phyloP scores from a whole-genome alignment of 345 rosid species.

The Geranium brycei region DNA sequence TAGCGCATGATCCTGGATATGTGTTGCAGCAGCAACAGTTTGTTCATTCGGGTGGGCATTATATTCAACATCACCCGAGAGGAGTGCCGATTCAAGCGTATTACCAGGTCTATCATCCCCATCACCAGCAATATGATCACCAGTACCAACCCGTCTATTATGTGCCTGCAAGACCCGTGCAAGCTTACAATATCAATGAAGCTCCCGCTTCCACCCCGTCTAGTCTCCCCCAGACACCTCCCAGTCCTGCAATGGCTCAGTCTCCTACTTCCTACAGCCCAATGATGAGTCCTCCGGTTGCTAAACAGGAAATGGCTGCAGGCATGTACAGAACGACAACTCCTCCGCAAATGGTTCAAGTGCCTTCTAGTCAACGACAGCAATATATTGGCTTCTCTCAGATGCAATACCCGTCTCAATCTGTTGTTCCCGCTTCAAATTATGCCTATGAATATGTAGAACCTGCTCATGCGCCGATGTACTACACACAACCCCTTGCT shows the following conservation, averaged over 20 bases:
- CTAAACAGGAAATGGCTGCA: constrained; percentile 61
- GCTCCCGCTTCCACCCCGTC: constrained; percentile 29
- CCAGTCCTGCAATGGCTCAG: constrained; percentile 41
- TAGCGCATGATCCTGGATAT: constrained; percentile 32
- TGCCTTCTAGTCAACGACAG: constrained; percentile 35
- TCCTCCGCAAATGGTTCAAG: constrained; percentile 51
- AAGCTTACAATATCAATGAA: constrained; percentile 47
- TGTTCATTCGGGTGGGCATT: constrained; percentile 54
- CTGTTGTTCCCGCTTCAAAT: constrained; percentile 37
- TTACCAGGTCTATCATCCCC: constrained; percentile 62
- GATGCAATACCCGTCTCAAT: constrained; percentile 75
- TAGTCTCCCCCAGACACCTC: constrained; percentile 41
- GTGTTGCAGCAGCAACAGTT: constrained; percentile 48
- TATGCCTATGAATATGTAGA: constrained; percentile 55
- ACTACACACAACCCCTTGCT: constrained; percentile 66
- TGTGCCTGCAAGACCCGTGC: constrained; percentile 46
- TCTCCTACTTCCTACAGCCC: constrained; percentile 40
- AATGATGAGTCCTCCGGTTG: constrained; percentile 38
- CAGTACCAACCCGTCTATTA: constrained; percentile 40
- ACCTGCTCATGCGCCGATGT: constrained; percentile 57
- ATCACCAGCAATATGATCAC: constrained; percentile 47
- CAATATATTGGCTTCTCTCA: constrained; percentile 69
- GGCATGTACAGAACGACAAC: constrained; percentile 53
- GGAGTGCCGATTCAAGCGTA: constrained; percentile 56
- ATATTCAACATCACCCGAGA: constrained; percentile 54